Evolutionary conservation across 2,329 filamentous ascomycete species (phyloP).

Genomic region (Hypoxylon sp.): DNA sequence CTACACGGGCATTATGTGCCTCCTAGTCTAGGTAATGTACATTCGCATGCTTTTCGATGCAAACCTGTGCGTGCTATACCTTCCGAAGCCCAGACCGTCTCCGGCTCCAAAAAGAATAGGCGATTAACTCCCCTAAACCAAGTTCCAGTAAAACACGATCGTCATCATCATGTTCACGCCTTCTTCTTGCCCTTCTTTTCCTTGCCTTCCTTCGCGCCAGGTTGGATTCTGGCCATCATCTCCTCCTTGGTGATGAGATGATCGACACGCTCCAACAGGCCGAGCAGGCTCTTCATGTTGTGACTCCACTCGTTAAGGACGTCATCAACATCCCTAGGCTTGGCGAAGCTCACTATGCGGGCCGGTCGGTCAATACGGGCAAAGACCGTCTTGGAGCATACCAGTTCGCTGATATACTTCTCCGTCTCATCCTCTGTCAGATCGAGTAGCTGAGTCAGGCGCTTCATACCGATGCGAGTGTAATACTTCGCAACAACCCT

Average conservation of each 20-base stretch:
- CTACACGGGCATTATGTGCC: slow-evolving; percentile 41
- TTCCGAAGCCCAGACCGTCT: slow-evolving; percentile 32
- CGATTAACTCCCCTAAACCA: slow-evolving; percentile 25
- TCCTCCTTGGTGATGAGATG: slow-evolving; percentile 99
- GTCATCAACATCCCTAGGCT: slow-evolving; percentile 94
- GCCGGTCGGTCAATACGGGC: slow-evolving; percentile 97
- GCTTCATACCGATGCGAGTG: slow-evolving; percentile 93
- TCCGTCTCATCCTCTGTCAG: slow-evolving; percentile 96
- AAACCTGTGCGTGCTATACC: slow-evolving; percentile 38
- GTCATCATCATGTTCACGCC: slow-evolving; percentile 39
- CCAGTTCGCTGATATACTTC: slow-evolving; percentile 97
- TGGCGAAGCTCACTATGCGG: slow-evolving; percentile 91
- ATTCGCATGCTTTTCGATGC: slow-evolving; percentile 48
- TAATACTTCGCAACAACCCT: slow-evolving; percentile 99
- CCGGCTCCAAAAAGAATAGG: slow-evolving; percentile 32
- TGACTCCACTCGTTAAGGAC: slow-evolving; percentile 98
- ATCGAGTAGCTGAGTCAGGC: slow-evolving; percentile 90
- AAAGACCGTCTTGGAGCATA: slow-evolving; percentile 97
- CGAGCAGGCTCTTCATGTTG: slow-evolving; percentile 95
- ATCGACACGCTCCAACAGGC: slow-evolving; percentile 89
- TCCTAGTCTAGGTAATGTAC: slow-evolving; percentile 50
- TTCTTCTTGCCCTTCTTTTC: slow-evolving; percentile 55
- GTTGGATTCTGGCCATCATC: slow-evolving; percentile 99
- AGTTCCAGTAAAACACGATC: slow-evolving; percentile 16
- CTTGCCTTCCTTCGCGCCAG: slow-evolving; percentile 58